Evolutionary conservation across 306 rosid genomes (phyloP).

Genomic region (Trifolium dubium): DNA sequence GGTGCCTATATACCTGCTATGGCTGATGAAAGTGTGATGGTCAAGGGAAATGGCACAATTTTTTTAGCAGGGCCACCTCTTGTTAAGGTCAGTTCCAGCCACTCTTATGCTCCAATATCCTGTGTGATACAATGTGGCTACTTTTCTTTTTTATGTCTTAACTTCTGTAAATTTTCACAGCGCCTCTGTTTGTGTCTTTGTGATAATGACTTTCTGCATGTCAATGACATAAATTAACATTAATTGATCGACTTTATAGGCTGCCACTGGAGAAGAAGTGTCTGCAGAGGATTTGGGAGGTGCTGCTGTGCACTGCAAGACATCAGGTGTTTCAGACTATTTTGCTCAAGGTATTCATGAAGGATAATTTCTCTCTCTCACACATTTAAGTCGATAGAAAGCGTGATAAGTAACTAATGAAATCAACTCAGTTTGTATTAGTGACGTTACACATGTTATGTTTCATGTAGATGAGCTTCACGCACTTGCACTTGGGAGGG

Average conservation of each 20-base stretch:
- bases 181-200: not conserved
- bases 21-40: conserved; percentile 99
- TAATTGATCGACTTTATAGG: conserved; percentile 56
- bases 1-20: conserved; percentile 98
- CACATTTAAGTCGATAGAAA: conserved; percentile 9
- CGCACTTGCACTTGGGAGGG: conserved; percentile 87
- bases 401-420: conserved; percentile 2
- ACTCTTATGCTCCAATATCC: conserved; percentile 29
- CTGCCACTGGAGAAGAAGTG: conserved; percentile 97
- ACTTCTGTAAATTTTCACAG: not conserved
- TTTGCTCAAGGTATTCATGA: conserved; percentile 82
- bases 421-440: not conserved
- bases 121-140: conserved; percentile 34
- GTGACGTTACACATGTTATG: conserved; percentile 30
- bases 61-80: conserved; percentile 96
- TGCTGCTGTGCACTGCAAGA: conserved; percentile 89
- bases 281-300: conserved; percentile 96
- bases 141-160: not conserved
- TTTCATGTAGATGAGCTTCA: conserved; percentile 79
- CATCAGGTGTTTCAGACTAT: conserved; percentile 95
- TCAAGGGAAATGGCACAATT: conserved; percentile 94
- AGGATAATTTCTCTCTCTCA: conserved; percentile 6
- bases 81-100: conserved; percentile 71
- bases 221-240: conserved; percentile 38
- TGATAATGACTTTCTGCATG: conserved; percentile 30